Base-by-base conservation (phyloP, 371 early-diverging fungal species). In the Gilbertella persicaria region DNA sequence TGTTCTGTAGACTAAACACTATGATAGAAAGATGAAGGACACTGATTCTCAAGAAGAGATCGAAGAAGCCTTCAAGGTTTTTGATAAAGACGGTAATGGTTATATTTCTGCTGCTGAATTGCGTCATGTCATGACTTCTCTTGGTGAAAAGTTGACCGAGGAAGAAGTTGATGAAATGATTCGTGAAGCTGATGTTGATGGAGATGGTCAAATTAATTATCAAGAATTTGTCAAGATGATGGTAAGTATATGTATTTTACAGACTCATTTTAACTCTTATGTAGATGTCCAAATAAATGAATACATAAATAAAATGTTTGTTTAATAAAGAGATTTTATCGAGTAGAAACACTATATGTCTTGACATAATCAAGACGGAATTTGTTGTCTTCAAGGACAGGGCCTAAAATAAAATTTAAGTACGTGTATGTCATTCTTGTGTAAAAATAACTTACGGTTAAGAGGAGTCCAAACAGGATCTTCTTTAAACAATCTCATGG, bases 141-240 rank as follows among this genome's bases (percentile, higher is more conserved):
- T 78, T 48, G 78, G 94, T 47, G 91, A 93, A 67, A 91, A 86
- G 73, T 73, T 93, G 57, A 82, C 87, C 25, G 82, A 83, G 42
- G 91, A 88, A 66, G 92, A 94, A 77, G 88, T 88, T 29, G 88
- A 90, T 55, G 91, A 90, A 71, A 87, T 90, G 82, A 91, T 97
- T 45, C 79, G 83, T 52, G 92, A 90, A 56, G 92, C 91, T 53
- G 92, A 92, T 70, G 86, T 88, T 56, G 90, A 90, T 55, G 90
- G 91, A 45, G 91, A 91, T 77, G 92, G 92, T 50, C 84, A 86
- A 60, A 90, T 97, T 63, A 91, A 94, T 71, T 92, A 93, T 62
- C 89, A 93, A 68, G 95, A 94, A 69, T 97, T 97, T 69, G 89
- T 93, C 70, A 92, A 90, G 79, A 93, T 95, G 89, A 90, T 94